Evolutionary conservation across 164 flowering plant genomes (phyloP).

Genomic region (Liquidambar formosana): DNA sequence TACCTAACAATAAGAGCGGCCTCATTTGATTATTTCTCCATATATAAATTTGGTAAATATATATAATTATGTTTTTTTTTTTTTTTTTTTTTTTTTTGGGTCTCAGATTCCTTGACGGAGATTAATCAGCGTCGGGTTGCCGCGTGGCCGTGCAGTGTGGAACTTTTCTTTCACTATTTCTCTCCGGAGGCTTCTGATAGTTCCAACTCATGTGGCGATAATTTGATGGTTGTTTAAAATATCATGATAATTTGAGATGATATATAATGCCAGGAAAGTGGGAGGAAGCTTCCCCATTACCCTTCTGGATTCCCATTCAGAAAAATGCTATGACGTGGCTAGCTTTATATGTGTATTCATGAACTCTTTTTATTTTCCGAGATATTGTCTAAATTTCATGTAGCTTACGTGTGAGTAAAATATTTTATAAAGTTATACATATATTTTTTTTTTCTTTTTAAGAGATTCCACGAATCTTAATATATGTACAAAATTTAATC

Average conservation of each 20-base stretch:
- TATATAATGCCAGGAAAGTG: neutral
- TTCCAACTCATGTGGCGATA: neutral
- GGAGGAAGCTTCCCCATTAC: conserved; percentile 14
- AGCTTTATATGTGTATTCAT: too few relatives aligned
- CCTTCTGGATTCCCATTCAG: neutral
- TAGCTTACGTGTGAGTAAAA: too few relatives aligned
- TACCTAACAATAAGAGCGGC: too few relatives aligned
- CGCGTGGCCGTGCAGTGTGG: conserved; percentile 44
- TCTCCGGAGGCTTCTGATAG: neutral
- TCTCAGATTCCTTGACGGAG: conserved; percentile 6
- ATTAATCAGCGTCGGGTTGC: conserved; percentile 48
- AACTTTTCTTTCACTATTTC: neutral
- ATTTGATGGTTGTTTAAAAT: neutral
- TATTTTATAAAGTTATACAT: too few relatives aligned
- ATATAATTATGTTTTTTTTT: neutral
- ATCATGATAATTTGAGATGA: neutral
- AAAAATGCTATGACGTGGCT: too few relatives aligned
- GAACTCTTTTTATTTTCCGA: too few relatives aligned
- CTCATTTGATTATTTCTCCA: too few relatives aligned
- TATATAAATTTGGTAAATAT: too few relatives aligned
- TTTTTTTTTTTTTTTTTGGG: neutral
- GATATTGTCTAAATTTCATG: too few relatives aligned
- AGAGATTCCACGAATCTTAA: too few relatives aligned
- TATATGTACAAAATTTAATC: too few relatives aligned
- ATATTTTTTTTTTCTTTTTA: too few relatives aligned